Conservation (phyloP, 2,329 filamentous ascomycete species). For the Diaporthe sp. region DNA sequence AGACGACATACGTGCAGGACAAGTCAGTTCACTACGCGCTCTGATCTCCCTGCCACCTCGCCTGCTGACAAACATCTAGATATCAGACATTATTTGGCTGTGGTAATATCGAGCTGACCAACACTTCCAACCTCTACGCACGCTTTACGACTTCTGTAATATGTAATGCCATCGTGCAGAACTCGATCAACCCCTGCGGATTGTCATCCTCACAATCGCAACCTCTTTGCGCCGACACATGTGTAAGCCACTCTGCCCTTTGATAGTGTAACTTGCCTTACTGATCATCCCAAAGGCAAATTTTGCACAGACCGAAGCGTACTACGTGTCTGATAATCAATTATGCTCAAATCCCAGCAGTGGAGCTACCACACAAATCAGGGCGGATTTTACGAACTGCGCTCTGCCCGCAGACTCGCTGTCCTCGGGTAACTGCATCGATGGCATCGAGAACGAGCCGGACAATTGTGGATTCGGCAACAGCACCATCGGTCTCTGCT, state of each 20-base stretch:
- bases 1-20: conserved; percentile 79
- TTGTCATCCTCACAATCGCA: conserved; percentile 74
- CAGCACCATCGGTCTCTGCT: conserved; percentile 82
- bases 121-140: conserved; percentile 88
- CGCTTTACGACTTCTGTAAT: conserved; percentile 93
- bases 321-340: conserved; percentile 79
- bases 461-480: conserved; percentile 87
- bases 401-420: conserved; percentile 86
- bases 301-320: conserved; percentile 89
- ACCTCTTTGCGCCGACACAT: conserved; percentile 91
- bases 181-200: conserved; percentile 79
- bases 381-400: conserved; percentile 93
- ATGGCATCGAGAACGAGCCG: conserved; percentile 84
- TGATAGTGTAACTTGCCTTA: conserved; percentile 46
- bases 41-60: conserved; percentile 7
- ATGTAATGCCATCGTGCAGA: conserved; percentile 95
- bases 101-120: conserved; percentile 79
- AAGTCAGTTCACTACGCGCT: conserved; percentile 71
- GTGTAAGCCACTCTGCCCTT: conserved; percentile 67
- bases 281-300: conserved; percentile 70
- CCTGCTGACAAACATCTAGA: conserved; percentile 62
- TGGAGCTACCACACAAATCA: conserved; percentile 81
- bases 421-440: conserved; percentile 79
- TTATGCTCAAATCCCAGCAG: conserved; percentile 78
- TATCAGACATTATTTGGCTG: conserved; percentile 89